A percentile compares a stretch with the other conserved stretches of the same genome.
These are phyloP conservation scores for Hanseniaspora lachancei DNA, from an alignment of 805 yeast species.

Conservation along the genomic window DNA sequence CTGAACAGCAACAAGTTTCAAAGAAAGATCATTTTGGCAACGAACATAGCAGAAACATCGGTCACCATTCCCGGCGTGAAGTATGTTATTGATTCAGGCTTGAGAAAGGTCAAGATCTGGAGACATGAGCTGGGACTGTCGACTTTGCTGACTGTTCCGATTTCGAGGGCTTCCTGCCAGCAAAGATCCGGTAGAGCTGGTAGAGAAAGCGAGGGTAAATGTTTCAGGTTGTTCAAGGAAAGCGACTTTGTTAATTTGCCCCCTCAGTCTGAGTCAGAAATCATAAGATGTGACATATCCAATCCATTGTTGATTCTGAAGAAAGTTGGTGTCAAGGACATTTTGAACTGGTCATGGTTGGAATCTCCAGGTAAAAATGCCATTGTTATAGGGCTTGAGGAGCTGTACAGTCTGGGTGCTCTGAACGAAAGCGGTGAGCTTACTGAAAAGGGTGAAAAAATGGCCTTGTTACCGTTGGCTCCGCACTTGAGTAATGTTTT, in stretches of 20 bases:
- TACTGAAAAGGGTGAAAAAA: conserved; percentile 66
- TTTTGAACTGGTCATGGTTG: conserved; percentile 82
- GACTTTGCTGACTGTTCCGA: conserved; percentile 81
- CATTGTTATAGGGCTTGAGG: conserved; percentile 59
- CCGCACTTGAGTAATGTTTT: conserved; percentile 84
- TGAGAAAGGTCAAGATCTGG: conserved; percentile 90
- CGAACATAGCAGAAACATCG: conserved; percentile 96
- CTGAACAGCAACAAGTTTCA: conserved; percentile 35
- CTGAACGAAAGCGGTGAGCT: conserved; percentile 62
- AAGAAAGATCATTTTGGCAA: conserved; percentile 79
- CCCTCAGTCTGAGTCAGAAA: conserved; percentile 84
- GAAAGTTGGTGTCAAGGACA: conserved; percentile 67
- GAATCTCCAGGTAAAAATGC: conserved; percentile 79
- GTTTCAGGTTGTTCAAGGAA: conserved; percentile 73
- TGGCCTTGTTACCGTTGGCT: conserved; percentile 83
- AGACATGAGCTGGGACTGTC: conserved; percentile 83
- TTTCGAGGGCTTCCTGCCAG: conserved; percentile 85
- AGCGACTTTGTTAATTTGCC: conserved; percentile 49
- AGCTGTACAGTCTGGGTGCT: conserved; percentile 68
- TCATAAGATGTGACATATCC: conserved; percentile 70
- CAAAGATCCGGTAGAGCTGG: conserved; percentile 99
- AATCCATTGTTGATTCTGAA: conserved; percentile 76
- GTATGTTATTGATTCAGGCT: conserved; percentile 84
- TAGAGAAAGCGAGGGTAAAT: conserved; percentile 86
- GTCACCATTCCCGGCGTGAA: conserved; percentile 89